Base-by-base conservation (phyloP, 306 rosid species). In the Malus fusca region DNA sequence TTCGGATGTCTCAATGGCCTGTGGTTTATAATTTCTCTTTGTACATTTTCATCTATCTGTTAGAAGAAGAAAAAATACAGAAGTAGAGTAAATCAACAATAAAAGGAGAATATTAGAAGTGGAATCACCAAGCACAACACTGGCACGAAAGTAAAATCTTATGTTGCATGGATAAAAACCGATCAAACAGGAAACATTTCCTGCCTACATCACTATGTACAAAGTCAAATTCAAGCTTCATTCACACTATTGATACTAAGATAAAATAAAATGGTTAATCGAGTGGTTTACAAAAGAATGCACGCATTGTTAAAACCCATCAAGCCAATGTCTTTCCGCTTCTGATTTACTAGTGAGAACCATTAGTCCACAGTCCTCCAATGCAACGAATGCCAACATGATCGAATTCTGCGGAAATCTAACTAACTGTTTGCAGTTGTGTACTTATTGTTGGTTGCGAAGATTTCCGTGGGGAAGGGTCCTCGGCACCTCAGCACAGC, bases 21-120 rank as follows among this genome's bases (percentile, higher is more conserved):
- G 85, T 94, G 98, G 70, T 94, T 94, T 84, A 94, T 94, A 55
- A 94, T 94, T 83, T 94, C 98, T 81, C 97, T 85, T n/a, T 86
- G 87, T 71, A 94, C 98, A 87, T 90, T 94, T 88, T 92, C 98
- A 88, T 94, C 98, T 76, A 94, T 94, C 98, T 94, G 93, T 84
- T 25, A 26, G 23, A 82, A 64, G 35, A 31, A 31, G 1, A 31
- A 67, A 11, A 82, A 85, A 17, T 46, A 72, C 19, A 71, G 15
- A 68, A 69, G 66, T 53, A 75, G 22, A 53, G 74, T 58, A 77
- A 78, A 75, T 37, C 55, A 68, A 75, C 44, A 65, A 3, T 35
- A 42, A 37, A 77, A 69, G 58, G 60, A 69, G 69, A 43, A 30
- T 18, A 48, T 21, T 0, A n/a, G 48, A 26, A 75, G 3, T 52